Percentiles rank a stretch among this genome's conserved stretches.
phyloP scores from a whole-genome alignment of 2,329 filamentous ascomycete genomes.

The Scedosporium minutisporum region DNA sequence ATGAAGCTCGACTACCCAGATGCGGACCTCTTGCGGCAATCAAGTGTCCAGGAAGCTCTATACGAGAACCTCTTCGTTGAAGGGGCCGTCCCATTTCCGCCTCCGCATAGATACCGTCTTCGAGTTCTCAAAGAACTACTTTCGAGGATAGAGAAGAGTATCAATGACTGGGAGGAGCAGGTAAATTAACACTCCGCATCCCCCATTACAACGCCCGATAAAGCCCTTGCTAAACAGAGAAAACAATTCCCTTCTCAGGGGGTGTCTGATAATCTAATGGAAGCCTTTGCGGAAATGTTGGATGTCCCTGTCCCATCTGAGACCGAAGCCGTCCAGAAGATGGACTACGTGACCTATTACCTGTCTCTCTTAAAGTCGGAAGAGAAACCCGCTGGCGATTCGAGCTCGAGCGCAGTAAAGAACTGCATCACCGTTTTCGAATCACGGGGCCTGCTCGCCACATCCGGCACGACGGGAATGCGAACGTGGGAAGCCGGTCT shows the following conservation, averaged over 20 bases:
- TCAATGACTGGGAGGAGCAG: conserved; percentile 77
- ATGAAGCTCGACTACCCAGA: conserved; percentile 54
- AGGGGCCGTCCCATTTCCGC: conserved; percentile 42
- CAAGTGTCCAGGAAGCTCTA: conserved; percentile 55
- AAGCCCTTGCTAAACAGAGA: neutral
- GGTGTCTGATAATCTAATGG: conserved; percentile 73
- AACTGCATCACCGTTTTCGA: conserved; percentile 54
- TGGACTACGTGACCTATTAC: conserved; percentile 66
- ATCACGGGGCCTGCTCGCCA: conserved; percentile 58
- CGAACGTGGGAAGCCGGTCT: conserved; percentile 76
- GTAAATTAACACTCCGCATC: conserved; percentile 43
- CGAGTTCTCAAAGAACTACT: conserved; percentile 66
- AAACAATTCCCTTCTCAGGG: conserved; percentile 43
- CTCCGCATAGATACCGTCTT: conserved; percentile 60
- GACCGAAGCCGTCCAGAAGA: conserved; percentile 55
- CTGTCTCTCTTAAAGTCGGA: conserved; percentile 22
- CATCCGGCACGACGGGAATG: conserved; percentile 63
- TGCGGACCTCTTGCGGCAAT: conserved; percentile 44
- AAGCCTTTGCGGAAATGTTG: conserved; percentile 55
- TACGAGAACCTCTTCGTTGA: conserved; percentile 58
- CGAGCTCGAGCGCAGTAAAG: neutral
- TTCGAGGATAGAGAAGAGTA: conserved; percentile 59
- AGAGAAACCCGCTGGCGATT: neutral
- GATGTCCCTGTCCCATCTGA: conserved; percentile 55
- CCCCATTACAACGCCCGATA: neutral